Evolutionary conservation across 352 stramenopile species (phyloP).

Genomic region (Globisporangium carolinianum): DNA sequence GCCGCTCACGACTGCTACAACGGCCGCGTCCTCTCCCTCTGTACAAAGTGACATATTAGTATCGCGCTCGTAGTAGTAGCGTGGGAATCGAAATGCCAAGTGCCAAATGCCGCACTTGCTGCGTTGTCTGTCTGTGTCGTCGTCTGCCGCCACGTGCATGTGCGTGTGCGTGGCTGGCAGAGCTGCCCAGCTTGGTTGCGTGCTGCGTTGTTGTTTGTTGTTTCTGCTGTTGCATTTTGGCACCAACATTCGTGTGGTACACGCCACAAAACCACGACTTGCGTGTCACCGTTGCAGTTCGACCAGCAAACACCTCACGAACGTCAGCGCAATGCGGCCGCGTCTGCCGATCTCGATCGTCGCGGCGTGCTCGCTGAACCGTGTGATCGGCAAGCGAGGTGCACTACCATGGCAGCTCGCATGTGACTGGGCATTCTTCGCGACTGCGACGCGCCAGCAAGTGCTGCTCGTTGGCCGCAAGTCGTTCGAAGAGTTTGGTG

Average conservation of each 20-base stretch:
- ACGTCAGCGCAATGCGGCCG: neutral
- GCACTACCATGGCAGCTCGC: constrained; percentile 54
- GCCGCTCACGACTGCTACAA: neutral
- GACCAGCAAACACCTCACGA: no score
- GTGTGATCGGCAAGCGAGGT: constrained; percentile 48
- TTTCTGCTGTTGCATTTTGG: no score
- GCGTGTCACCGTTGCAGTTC: no score
- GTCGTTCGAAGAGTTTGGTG: constrained; percentile 49
- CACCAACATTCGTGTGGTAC: no score
- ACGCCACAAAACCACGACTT: no score
- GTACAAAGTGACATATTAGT: constrained; percentile 16
- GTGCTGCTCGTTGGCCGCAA: constrained; percentile 57
- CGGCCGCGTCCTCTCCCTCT: constrained; percentile 2
- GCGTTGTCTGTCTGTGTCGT: neutral
- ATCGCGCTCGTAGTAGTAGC: constrained; percentile 4
- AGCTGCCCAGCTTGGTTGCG: no score
- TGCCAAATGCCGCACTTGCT: neutral
- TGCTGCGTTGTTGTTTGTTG: no score
- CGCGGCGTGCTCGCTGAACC: constrained; percentile 60
- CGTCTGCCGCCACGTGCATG: no score
- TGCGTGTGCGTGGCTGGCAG: no score
- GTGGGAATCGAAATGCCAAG: neutral
- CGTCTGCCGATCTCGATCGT: constrained; percentile 51
- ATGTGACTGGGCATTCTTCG: constrained; percentile 69
- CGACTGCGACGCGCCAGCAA: constrained; percentile 34